These are phyloP conservation scores for Macrolepiota dolichaula DNA, from an alignment of 768 basidiomycete genomes.

Conservation along the genomic window DNA sequence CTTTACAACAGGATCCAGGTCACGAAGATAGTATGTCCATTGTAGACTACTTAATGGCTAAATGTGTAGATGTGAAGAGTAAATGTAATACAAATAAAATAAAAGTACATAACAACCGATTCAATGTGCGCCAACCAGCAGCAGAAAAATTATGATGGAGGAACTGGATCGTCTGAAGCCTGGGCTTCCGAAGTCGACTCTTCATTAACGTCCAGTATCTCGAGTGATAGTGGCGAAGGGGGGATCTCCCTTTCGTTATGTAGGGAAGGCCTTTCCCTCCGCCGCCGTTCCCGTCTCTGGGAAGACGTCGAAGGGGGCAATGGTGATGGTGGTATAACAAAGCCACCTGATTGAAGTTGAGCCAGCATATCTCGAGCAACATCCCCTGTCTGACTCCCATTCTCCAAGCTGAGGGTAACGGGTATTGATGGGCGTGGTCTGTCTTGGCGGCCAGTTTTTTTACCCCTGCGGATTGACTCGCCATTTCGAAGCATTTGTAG, in stretches of 20 bases:
- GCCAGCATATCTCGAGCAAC: conserved; percentile 76
- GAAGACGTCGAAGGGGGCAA: conserved; percentile 36
- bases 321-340: conserved; percentile 51
- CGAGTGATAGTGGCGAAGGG: conserved; percentile 28
- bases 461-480: conserved; percentile 57
- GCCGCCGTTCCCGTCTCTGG: conserved; percentile 36
- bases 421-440: conserved; percentile 25
- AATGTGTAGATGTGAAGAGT: conserved; percentile 4
- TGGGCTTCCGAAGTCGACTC: conserved; percentile 17
- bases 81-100: conserved; percentile 15
- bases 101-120: conserved; percentile 11
- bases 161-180: conserved; percentile 1
- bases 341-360: conserved; percentile 68
- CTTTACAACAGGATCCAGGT: not conserved
- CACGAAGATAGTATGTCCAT: not conserved
- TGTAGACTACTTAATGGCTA: conserved; percentile 8
- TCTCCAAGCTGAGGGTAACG: conserved; percentile 31
- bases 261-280: conserved; percentile 24
- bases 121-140: not conserved
- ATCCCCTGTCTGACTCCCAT: conserved; percentile 33
- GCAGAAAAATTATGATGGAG: not conserved
- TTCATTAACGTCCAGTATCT: conserved; percentile 27
- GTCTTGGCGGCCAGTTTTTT: conserved; percentile 43
- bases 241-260: conserved; percentile 24
- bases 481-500: conserved; percentile 73